These are phyloP conservation scores for Cordyceps javanica DNA, from an alignment of 2,329 filamentous ascomycete genomes.

Conservation along the genomic window DNA sequence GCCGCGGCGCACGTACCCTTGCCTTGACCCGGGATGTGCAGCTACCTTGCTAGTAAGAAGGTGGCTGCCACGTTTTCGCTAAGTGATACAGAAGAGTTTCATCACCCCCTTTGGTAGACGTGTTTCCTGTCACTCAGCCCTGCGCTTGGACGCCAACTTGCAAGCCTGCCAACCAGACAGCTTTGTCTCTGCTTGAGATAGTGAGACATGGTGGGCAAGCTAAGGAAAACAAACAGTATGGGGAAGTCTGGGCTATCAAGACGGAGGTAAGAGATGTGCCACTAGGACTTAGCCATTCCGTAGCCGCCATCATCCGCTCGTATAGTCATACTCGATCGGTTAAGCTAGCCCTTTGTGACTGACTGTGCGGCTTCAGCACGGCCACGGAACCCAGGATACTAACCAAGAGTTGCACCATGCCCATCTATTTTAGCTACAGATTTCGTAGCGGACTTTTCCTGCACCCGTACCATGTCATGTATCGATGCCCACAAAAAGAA, in stretches of 20 bases:
- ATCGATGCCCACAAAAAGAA: not conserved
- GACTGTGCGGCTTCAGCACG: not conserved
- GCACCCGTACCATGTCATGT: too few species aligned
- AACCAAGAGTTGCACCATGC: not conserved
- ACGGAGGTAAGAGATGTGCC: not conserved
- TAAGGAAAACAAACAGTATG: not conserved
- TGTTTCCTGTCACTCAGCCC: not conserved
- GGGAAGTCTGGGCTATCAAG: not conserved
- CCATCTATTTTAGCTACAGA: not conserved
- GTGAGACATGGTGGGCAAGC: not conserved
- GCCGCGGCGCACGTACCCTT: not conserved
- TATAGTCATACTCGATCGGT: conserved; percentile 8
- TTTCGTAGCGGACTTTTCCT: not conserved
- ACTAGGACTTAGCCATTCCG: not conserved
- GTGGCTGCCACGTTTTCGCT: conserved; percentile 12
- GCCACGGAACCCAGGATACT: not conserved
- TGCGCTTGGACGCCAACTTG: not conserved
- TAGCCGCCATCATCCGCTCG: not conserved
- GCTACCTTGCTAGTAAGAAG: not conserved
- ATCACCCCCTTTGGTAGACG: not conserved
- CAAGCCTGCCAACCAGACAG: too few species aligned
- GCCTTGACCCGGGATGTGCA: not conserved
- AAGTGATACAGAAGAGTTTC: conserved; percentile 10
- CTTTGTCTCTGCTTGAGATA: not conserved
- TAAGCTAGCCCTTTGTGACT: not conserved